Base-by-base conservation (phyloP, 371 early-diverging fungal genomes). In the Mortierella sp. region DNA sequence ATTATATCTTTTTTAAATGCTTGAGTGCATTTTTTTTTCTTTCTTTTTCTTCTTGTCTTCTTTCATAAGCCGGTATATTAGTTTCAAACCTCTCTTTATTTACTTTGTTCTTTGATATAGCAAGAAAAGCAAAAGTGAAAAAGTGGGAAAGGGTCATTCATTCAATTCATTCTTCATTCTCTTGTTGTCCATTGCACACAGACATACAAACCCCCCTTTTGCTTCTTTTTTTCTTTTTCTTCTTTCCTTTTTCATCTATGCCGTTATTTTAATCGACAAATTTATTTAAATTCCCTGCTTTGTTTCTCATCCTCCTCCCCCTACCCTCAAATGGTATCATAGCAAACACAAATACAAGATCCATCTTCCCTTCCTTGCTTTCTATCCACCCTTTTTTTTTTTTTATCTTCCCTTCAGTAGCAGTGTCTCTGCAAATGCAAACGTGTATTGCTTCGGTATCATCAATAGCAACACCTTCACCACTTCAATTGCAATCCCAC, bases 371-470 rank as follows among this genome's bases (percentile, higher is more conserved):
- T 51, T 18, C 51, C 32, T 30, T 54, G 10, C 32, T 62, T 54
- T 45, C 64, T 12, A n/a, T 30, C 58, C 18, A 52, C 28, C 55
- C 24, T 40, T 57, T 62, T 6, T 62, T 37, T 45, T 24, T 43
- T 24, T 30, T 35, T 43, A 5, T 52, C 57, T 32, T 54, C 68
- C 52, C 40, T 49, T 28, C 60, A n/a, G 16, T 24, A 12, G 62
- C 57, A 64, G 11, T 57, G 28, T 35, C 39, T 47, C 61, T 52
- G 65, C 72, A 58, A 49, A 60, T 64, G 60, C 65, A 54, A 40
- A 58, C 59, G 49, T 70, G 37, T n/a, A 5, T 59, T 26, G 28
- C 71, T 11, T 35, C 39, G 18, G 37, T 59, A 55, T 14, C 55
- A n/a, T 39, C 54, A 47, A 14, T 47, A 47, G 5, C 9, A 0